Percentiles rank a stretch among this genome's conserved stretches.
These are phyloP conservation scores for Croton laevigatus DNA, from an alignment of 441 rosid species.

Conservation along the genomic window DNA sequence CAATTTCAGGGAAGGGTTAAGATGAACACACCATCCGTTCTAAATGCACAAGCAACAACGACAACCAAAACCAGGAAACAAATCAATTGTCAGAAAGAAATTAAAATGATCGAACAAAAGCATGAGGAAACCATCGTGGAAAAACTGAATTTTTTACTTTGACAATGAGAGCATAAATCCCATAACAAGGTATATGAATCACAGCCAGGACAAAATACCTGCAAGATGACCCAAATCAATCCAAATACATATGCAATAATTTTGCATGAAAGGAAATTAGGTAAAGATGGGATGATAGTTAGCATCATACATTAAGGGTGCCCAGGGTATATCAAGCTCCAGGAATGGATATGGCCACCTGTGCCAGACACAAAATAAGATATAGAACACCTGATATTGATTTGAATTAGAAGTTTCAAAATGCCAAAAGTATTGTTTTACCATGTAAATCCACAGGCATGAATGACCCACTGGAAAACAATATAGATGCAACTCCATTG, in stretches of 20 bases:
- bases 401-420: background rate
- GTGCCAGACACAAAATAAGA: background rate
- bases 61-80: background rate
- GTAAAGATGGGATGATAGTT: background rate
- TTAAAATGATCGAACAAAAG: conserved; percentile 37
- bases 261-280: background rate
- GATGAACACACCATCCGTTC: background rate
- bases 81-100: background rate
- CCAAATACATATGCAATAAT: background rate
- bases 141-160: conserved; percentile 46
- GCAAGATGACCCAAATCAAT: conserved; percentile 11
- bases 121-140: conserved; percentile 46
- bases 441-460: conserved; percentile 78
- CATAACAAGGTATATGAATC: conserved; percentile 71
- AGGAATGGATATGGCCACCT: conserved; percentile 98
- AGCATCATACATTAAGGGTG: conserved; percentile 59
- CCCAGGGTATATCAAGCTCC: conserved; percentile 56
- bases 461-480: conserved; percentile 82
- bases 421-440: conserved; percentile 21
- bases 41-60: background rate
- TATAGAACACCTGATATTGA: background rate
- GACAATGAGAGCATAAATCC: conserved; percentile 48
- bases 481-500: conserved; percentile 79
- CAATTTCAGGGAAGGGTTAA: background rate
- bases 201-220: conserved; percentile 66